Percentiles rank a stretch among this genome's conserved stretches.
These are phyloP conservation scores for Saturnispora gosingensis DNA, from an alignment of 805 yeast species.

Conservation along the genomic window DNA sequence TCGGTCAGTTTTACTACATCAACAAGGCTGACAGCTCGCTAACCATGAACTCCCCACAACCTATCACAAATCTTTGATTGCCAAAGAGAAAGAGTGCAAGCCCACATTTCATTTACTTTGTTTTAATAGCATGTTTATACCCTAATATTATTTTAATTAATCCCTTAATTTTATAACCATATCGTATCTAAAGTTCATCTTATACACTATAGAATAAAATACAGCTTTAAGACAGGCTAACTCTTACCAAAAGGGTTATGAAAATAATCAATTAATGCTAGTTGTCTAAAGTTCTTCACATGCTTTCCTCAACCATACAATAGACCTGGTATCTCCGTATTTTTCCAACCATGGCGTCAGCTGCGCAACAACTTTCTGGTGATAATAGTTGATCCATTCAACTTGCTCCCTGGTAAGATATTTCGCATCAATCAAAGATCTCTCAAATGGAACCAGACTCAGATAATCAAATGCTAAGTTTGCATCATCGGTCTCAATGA, in stretches of 20 bases:
- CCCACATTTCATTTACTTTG: background rate
- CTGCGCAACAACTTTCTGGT: slow-evolving; percentile 44
- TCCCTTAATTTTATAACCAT: background rate
- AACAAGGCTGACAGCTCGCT: slow-evolving; percentile 28
- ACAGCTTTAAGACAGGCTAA: too few species aligned
- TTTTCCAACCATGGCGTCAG: slow-evolving; percentile 44
- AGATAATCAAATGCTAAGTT: slow-evolving; percentile 65
- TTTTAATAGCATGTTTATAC: background rate
- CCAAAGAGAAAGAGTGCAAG: background rate
- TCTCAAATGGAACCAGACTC: slow-evolving; percentile 80
- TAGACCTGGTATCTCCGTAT: slow-evolving; percentile 47
- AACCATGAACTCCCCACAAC: slow-evolving; percentile 38
- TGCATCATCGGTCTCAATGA: slow-evolving; percentile 37
- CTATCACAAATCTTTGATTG: slow-evolving; percentile 22
- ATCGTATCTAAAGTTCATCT: background rate
- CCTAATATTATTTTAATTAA: background rate
- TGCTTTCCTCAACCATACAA: slow-evolving; percentile 65
- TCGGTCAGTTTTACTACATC: slow-evolving; percentile 34
- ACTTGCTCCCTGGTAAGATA: slow-evolving; percentile 55
- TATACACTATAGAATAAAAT: too few species aligned
- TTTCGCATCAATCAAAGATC: slow-evolving; percentile 53
- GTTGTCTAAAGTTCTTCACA: slow-evolving; percentile 26
- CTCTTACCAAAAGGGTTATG: too few species aligned
- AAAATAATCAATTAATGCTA: too few species aligned
- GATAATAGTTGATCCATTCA: slow-evolving; percentile 61